A percentile compares a stretch with the other conserved stretches of the same genome.
These are phyloP conservation scores for Furculomyces boomerangus DNA, from an alignment of 371 early-diverging fungal genomes.

Conservation along the genomic window DNA sequence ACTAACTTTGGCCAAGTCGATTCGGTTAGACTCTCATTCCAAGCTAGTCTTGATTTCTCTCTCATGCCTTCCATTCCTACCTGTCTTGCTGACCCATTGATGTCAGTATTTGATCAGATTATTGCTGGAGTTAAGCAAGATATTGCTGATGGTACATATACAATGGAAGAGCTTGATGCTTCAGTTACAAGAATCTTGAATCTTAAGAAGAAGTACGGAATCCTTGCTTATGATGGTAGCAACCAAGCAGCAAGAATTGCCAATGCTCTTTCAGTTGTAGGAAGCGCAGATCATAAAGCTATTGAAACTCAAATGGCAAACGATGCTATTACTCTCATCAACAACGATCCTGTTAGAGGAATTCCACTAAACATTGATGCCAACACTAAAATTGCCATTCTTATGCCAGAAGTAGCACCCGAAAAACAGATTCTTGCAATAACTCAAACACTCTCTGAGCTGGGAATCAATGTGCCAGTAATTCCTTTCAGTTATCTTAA, in stretches of 20 bases:
- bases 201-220: neutral
- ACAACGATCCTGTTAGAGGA: neutral
- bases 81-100: neutral
- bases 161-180: neutral
- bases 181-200: constrained; percentile 1
- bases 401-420: neutral
- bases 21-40: constrained; percentile 22
- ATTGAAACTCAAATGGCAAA: neutral
- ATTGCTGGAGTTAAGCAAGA: neutral
- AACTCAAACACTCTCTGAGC: neutral
- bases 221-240: neutral
- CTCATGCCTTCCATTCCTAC: constrained; percentile 12
- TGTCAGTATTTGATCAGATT: neutral
- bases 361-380: neutral
- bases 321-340: constrained; percentile 1
- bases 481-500: neutral
- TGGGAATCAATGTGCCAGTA: neutral
- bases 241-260: neutral
- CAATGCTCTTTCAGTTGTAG: neutral
- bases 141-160: neutral
- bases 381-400: neutral
- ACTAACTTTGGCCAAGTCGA: constrained; percentile 20
- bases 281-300: neutral
- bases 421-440: neutral
- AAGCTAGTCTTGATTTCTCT: constrained; percentile 29